These are phyloP conservation scores for Neoarthrinium moseri DNA, from an alignment of 2,329 filamentous ascomycete species.

Conservation along the genomic window DNA sequence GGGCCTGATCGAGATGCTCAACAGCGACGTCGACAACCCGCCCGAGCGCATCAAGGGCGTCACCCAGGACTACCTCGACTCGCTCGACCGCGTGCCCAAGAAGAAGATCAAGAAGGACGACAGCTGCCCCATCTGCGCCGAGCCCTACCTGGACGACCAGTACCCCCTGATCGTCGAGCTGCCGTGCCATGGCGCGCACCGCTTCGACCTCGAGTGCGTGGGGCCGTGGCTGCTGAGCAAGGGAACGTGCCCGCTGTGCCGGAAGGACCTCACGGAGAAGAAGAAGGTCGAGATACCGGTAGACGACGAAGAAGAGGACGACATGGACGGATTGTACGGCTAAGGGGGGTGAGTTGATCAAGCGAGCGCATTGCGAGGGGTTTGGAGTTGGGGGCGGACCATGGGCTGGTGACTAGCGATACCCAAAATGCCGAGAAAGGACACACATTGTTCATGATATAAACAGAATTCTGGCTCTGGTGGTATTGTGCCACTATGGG, in stretches of 20 bases:
- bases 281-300: slow-evolving; percentile 38
- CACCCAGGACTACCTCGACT: slow-evolving; percentile 57
- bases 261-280: slow-evolving; percentile 59
- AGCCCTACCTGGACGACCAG: slow-evolving; percentile 59
- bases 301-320: slow-evolving; percentile 54
- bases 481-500: too few relatives aligned
- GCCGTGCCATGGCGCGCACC: slow-evolving; percentile 54
- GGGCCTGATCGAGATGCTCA: slow-evolving; percentile 45
- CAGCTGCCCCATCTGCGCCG: slow-evolving; percentile 62
- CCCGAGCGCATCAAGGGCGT: slow-evolving; percentile 54
- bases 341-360: slow-evolving; percentile 20
- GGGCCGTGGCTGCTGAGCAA: slow-evolving; percentile 64
- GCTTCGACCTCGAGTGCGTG: slow-evolving; percentile 67
- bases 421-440: too few relatives aligned
- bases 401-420: slow-evolving; percentile 11
- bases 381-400: background rate
- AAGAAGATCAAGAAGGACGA: slow-evolving; percentile 50
- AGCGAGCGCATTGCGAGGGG: too few relatives aligned
- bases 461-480: too few relatives aligned
- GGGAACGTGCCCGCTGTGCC: slow-evolving; percentile 63
- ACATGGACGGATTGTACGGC: slow-evolving; percentile 48
- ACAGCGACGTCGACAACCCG: slow-evolving; percentile 50
- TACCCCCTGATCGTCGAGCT: slow-evolving; percentile 64
- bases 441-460: too few relatives aligned
- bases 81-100: slow-evolving; percentile 55